Base-by-base conservation (phyloP, 306 rosid species). In the Rosa persica region DNA sequence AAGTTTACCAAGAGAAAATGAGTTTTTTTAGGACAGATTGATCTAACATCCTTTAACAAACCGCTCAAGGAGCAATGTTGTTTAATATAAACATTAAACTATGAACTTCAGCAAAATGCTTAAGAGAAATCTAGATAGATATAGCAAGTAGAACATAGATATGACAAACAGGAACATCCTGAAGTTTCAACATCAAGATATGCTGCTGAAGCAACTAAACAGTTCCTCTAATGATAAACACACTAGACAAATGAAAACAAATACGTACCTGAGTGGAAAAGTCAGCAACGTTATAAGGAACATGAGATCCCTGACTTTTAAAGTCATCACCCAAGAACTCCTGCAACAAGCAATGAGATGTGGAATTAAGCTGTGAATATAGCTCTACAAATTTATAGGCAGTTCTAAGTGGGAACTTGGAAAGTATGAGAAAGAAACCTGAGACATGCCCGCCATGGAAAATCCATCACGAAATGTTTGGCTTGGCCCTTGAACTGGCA, bases 271-370 rank as follows among this genome's bases (percentile, higher is more conserved):
- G 99, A 39, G 99, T 89, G 72, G 98, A 91, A 82, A 93, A 93
- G 80, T 96, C 99, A 25, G 91, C 66, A 74, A 93, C 97, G 83
- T 96, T 96, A 70, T 96, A 96, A 54, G 99, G 97, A 84, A 96
- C 98, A 70, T 93, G 98, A 65, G 99, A 96, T 74, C 99, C 99
- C 87, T 96, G 99, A 85, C 99, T 96, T 85, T 96, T 96, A 82
- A 93, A 96, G 86, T 96, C 99, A 81, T 96, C 99, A 73, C 98
- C 98, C 93, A 96, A 90, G 85, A 90, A 96, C 76, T 96, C 99
- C 99, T 96, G 86, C 15, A 8, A 78, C 52, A 46, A 48, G 12
- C 77, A 82, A 62, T 19, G 4, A 7, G 13, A 70, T 1, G 73
- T 39, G 57, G 79, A 78, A 34, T 72, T 76, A 12, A 76, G 42